Evolutionary conservation across 306 rosid genomes (phyloP).

Genomic region (Rosa multiflora): DNA sequence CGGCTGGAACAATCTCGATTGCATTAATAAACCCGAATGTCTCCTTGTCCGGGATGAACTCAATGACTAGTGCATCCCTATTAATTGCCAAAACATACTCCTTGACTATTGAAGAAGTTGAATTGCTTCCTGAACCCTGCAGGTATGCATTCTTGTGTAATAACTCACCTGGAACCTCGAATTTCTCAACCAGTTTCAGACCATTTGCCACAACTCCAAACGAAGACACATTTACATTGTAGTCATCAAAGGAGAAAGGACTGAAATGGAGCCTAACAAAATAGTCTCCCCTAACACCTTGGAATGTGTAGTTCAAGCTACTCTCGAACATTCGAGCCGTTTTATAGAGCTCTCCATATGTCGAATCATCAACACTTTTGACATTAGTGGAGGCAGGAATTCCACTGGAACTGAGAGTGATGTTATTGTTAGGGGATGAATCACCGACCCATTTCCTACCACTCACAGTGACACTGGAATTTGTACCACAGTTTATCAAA

Average conservation of each 20-base stretch:
- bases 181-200: constrained; percentile 56
- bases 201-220: constrained; percentile 76
- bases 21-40: constrained; percentile 82
- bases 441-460: constrained; percentile 92
- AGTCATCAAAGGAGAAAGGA: constrained; percentile 51
- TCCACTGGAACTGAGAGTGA: constrained; percentile 52
- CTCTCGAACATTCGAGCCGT: constrained; percentile 62
- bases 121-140: constrained; percentile 60
- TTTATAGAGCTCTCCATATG: constrained; percentile 47
- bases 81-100: constrained; percentile 61
- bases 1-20: constrained; percentile 68
- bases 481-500: constrained; percentile 76
- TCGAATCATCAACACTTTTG: constrained; percentile 33
- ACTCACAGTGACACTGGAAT: constrained; percentile 63
- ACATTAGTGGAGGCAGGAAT: constrained; percentile 39
- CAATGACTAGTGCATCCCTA: constrained; percentile 52
- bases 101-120: constrained; percentile 57
- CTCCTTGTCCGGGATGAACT: constrained; percentile 50
- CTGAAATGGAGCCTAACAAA: constrained; percentile 81
- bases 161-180: constrained; percentile 57
- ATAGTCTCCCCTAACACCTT: constrained; percentile 52
- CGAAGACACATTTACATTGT: constrained; percentile 66
- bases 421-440: constrained; percentile 44
- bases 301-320: constrained; percentile 65
- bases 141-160: constrained; percentile 41